These are phyloP conservation scores for Aspergillus niger DNA, from an alignment of 2,329 filamentous ascomycete genomes.

Conservation along the genomic window DNA sequence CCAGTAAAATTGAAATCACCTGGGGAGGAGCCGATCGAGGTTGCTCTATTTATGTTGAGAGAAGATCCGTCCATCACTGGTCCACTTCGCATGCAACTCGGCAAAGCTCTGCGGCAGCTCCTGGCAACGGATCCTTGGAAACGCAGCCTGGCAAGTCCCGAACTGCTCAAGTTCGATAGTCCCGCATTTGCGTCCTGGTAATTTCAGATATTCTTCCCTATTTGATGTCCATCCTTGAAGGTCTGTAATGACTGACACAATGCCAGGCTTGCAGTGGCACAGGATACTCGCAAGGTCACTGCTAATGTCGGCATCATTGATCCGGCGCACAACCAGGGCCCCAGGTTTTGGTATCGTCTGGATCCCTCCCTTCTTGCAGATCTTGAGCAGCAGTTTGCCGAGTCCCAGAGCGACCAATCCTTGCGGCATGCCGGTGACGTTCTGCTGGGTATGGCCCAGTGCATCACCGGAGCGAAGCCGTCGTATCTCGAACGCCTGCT, in stretches of 20 bases:
- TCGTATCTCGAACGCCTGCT: constrained; percentile 27
- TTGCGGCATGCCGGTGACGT: constrained; percentile 25
- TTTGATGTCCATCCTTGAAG: neutral
- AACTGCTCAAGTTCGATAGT: constrained; percentile 23
- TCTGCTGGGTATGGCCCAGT: constrained; percentile 30
- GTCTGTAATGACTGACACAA: neutral
- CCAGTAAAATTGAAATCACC: constrained; percentile 14
- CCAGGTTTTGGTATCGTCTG: constrained; percentile 31
- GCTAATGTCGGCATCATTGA: constrained; percentile 25
- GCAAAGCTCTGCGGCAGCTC: constrained; percentile 21
- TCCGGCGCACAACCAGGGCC: constrained; percentile 31
- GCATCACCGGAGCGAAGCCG: constrained; percentile 26
- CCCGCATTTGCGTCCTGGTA: constrained; percentile 28
- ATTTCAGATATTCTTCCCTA: too few relatives aligned
- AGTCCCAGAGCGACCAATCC: constrained; percentile 15
- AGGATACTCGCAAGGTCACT: constrained; percentile 13
- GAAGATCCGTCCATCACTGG: constrained; percentile 21
- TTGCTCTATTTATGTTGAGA: constrained; percentile 18
- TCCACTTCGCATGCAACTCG: constrained; percentile 20
- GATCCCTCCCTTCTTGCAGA: constrained; percentile 26
- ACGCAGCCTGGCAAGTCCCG: constrained; percentile 22
- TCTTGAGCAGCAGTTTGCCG: constrained; percentile 27
- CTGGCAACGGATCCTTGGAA: constrained; percentile 27
- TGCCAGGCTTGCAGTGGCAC: constrained; percentile 24
- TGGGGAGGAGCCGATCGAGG: constrained; percentile 15